Conservation (phyloP, 176 grass and related monocot genomes). For the Raddia guianensis region DNA sequence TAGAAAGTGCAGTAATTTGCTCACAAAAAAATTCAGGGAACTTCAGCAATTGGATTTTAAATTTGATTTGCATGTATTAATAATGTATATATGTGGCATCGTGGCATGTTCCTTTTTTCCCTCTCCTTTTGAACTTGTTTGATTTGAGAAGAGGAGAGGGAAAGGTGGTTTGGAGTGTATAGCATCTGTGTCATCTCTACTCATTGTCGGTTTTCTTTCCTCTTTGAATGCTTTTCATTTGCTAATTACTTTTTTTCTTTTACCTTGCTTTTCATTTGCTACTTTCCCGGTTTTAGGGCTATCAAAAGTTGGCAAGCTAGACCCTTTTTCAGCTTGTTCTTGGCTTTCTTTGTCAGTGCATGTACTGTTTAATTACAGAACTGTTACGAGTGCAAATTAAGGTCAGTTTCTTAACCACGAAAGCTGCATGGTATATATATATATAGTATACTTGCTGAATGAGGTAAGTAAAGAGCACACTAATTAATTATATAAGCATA, state of each 20-base stretch:
- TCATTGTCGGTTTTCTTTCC: background rate
- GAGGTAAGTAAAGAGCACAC: background rate
- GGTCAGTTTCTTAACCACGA: background rate
- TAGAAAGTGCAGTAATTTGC: background rate
- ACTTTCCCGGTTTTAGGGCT: background rate
- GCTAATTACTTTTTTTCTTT: background rate
- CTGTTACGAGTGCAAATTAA: background rate
- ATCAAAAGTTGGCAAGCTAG: background rate
- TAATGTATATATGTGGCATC: background rate
- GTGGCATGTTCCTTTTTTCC: background rate
- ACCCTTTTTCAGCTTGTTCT: background rate
- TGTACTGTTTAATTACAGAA: background rate
- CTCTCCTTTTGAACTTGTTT: background rate
- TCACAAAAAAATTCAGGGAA: background rate
- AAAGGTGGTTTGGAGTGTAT: conserved; percentile 8
- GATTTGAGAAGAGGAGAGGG: background rate
- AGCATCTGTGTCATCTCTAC: background rate
- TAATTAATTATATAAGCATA: background rate
- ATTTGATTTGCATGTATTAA: background rate
- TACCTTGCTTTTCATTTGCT: background rate
- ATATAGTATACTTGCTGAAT: background rate
- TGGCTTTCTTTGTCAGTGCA: background rate
- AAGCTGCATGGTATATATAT: background rate
- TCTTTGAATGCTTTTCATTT: background rate
- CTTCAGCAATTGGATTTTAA: background rate